Evolutionary conservation across 345 rosid species (phyloP), one percentile per base, ranked within the genome.

Genomic region (Salix brachista): DNA sequence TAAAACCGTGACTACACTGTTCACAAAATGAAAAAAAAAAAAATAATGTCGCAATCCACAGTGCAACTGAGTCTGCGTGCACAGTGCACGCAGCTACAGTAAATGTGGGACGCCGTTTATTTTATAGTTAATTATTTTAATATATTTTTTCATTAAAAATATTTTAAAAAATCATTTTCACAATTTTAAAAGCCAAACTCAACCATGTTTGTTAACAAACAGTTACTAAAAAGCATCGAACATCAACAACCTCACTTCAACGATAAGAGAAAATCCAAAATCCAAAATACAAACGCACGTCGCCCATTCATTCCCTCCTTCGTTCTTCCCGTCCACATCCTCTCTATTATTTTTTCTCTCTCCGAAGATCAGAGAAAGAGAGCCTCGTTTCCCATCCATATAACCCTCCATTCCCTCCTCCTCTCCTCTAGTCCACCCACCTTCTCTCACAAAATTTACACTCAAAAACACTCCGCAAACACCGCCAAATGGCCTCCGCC

Each of bases 191-290:
- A 32, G 0, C 34, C 5, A 32, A 32, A 32, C 34, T 32, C 34
- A 4, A 32, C 5, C 5, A 0, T 32, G 34, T 32, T 32, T 4
- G 34, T 32, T 32, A 32, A 32, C 5, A 32, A 32, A 32, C 5
- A 32, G 37, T 34, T 5, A 34, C 37, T 34, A 34, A 34, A 77
- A 83, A 73, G 25, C 78, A 83, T 77, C 83, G 85, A 82, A 70
- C 75, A 78, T 84, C 86, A 80, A 77, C 76, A 85, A 76, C 97
- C 97, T 84, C 91, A 66, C 82, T 82, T 86, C 85, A 75, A 67
- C 83, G 94, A 91, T 93, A 90, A 93, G 93, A 81, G 79, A 65
- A 78, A 83, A 77, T 76, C 80, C 81, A 44, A 23, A 34, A 64
- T 69, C 76, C 76, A 42, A 34, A 34, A 34, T 34, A 0, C 37